Conservation (phyloP, 306 rosid genomes). For the Begonia fuchsioides region DNA sequence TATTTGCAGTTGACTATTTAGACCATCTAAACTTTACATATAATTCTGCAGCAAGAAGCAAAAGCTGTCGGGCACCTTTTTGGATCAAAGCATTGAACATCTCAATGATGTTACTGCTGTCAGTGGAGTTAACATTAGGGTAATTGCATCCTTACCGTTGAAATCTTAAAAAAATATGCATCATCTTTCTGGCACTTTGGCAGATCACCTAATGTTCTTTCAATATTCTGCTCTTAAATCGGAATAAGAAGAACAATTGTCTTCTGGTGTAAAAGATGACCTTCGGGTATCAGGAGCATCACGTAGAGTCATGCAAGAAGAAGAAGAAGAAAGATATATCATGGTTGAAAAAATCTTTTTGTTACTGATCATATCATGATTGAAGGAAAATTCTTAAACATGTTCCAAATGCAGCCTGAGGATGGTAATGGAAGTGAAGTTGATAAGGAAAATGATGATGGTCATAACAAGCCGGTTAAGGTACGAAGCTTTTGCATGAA, state of each 20-base stretch:
- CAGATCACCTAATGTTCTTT: constrained; percentile 1
- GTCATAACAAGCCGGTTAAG: constrained; percentile 56
- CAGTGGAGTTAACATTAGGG: constrained; percentile 98
- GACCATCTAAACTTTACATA: constrained; percentile 1
- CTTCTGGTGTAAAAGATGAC: constrained; percentile 79
- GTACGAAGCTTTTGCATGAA: constrained; percentile 18
- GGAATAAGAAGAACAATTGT: constrained; percentile 95
- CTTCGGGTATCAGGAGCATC: constrained; percentile 84
- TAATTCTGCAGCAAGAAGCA: constrained; percentile 66
- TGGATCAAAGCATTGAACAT: constrained; percentile 81
- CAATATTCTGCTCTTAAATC: constrained; percentile 13
- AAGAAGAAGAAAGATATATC: too few relatives aligned
- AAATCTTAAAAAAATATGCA: neutral
- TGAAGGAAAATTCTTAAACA: neutral
- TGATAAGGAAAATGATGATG: constrained; percentile 81
- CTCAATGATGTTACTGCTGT: constrained; percentile 95
- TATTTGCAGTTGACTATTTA: neutral
- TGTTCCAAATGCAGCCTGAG: constrained; percentile 35
- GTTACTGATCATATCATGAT: too few relatives aligned
- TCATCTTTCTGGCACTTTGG: neutral
- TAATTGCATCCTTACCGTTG: constrained; percentile 15
- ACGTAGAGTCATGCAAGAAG: constrained; percentile 79
- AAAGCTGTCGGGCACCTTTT: constrained; percentile 62
- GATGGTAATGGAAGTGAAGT: constrained; percentile 40
- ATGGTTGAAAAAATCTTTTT: too few relatives aligned